Percentiles rank a stretch among this genome's conserved stretches.
These are phyloP conservation scores for Penicillium sp. DNA, from an alignment of 2,329 filamentous ascomycete genomes.

Conservation along the genomic window DNA sequence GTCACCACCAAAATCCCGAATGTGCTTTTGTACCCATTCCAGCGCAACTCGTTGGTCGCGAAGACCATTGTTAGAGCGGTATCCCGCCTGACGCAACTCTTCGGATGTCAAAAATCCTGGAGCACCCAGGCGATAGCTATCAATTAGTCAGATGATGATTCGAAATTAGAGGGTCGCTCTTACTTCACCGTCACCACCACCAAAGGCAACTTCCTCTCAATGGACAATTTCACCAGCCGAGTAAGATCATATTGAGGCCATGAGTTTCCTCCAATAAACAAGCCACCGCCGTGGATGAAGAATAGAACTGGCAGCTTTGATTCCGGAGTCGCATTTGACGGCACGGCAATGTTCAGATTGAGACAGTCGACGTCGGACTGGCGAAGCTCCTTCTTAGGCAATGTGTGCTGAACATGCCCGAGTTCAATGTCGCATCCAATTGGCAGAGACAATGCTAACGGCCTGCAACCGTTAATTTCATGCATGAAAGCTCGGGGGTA, in stretches of 20 bases:
- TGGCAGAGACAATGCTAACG: conserved; percentile 41
- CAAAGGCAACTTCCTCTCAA: conserved; percentile 46
- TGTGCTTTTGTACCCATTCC: conserved; percentile 43
- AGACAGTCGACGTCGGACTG: conserved; percentile 53
- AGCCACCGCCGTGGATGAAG: conserved; percentile 57
- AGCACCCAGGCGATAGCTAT: conserved; percentile 49
- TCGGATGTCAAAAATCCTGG: conserved; percentile 52
- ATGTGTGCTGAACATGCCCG: conserved; percentile 50
- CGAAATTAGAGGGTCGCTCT: conserved; percentile 3
- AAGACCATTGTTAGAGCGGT: conserved; percentile 48
- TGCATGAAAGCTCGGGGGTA: not conserved
- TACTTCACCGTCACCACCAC: conserved; percentile 51
- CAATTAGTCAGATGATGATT: conserved; percentile 6
- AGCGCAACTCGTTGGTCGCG: conserved; percentile 50
- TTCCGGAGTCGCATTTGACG: conserved; percentile 24
- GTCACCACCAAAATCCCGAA: conserved; percentile 45
- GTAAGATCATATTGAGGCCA: conserved; percentile 55
- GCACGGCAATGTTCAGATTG: conserved; percentile 54
- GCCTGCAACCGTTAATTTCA: conserved; percentile 23
- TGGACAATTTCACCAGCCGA: conserved; percentile 48
- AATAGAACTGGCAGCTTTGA: conserved; percentile 52
- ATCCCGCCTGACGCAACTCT: conserved; percentile 48
- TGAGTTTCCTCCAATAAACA: conserved; percentile 51
- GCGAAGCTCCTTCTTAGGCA: conserved; percentile 40
- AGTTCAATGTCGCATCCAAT: conserved; percentile 49